A percentile compares a stretch with the other conserved stretches of the same genome.
phyloP scores from a whole-genome alignment of 345 rosid genomes.

The Aquilaria sinensis region DNA sequence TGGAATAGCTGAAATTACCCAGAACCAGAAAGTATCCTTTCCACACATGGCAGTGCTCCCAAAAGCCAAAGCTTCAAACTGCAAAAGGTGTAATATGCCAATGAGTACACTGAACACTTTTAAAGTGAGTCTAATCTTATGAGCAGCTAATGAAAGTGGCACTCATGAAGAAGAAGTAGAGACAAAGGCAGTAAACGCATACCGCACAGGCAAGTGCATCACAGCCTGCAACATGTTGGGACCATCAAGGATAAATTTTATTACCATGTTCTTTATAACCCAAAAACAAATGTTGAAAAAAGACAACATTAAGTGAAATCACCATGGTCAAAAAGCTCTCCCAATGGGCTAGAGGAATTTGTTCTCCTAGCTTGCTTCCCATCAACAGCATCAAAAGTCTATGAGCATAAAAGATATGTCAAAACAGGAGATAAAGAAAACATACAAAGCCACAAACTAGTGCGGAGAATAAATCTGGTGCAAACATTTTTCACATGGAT shows the following conservation, averaged over 20 bases:
- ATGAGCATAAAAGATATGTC: constrained; percentile 13
- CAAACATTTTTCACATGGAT: no score
- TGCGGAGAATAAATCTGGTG: no score
- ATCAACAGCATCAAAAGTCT: constrained; percentile 99
- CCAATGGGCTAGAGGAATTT: constrained; percentile 80
- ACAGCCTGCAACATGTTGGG: constrained; percentile 58
- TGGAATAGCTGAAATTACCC: constrained; percentile 94
- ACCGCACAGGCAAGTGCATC: constrained; percentile 99
- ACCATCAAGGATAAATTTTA: constrained; percentile 15
- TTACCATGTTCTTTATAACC: constrained; percentile 6
- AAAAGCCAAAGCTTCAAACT: constrained; percentile 87
- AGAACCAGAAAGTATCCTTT: constrained; percentile 83
- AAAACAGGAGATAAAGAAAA: constrained; percentile 1
- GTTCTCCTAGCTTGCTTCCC: constrained; percentile 99
- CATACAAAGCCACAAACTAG: neutral
- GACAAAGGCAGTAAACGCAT: constrained; percentile 22
- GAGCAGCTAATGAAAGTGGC: neutral
- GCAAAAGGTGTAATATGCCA: constrained; percentile 11
- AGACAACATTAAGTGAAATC: constrained; percentile 15
- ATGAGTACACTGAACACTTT: neutral
- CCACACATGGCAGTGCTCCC: constrained; percentile 98
- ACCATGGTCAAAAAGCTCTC: constrained; percentile 98
- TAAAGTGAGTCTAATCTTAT: no score
- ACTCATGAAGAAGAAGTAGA: neutral
- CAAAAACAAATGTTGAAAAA: neutral